These are phyloP conservation scores for Coemansia sp. DNA, from an alignment of 192 early-diverging fungal species.

Conservation along the genomic window DNA sequence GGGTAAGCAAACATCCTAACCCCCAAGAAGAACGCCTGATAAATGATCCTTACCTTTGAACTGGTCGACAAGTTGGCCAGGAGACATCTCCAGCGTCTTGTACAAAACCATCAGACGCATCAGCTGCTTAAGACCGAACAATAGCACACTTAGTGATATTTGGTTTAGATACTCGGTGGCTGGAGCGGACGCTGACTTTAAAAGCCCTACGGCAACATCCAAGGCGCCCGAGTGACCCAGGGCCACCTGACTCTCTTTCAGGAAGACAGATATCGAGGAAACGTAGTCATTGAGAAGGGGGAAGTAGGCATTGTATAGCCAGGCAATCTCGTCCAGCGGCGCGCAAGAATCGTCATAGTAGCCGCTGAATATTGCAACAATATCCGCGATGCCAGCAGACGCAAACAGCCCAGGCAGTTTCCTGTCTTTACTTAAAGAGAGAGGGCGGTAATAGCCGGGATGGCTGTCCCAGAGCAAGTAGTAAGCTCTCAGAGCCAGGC, in stretches of 20 bases:
- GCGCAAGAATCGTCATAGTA: slow-evolving; percentile 84
- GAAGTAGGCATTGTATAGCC: slow-evolving; percentile 71
- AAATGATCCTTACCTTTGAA: slow-evolving; percentile 34
- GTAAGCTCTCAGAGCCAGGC: slow-evolving; percentile 18
- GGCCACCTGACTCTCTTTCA: slow-evolving; percentile 56
- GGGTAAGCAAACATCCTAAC: neutral
- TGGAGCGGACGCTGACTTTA: slow-evolving; percentile 64
- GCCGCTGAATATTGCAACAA: slow-evolving; percentile 89
- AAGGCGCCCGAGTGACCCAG: slow-evolving; percentile 64
- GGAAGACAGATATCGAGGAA: slow-evolving; percentile 66
- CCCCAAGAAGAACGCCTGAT: neutral
- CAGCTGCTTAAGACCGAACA: slow-evolving; percentile 88
- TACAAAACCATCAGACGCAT: slow-evolving; percentile 73
- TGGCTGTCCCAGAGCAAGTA: slow-evolving; percentile 21
- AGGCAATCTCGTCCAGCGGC: slow-evolving; percentile 76
- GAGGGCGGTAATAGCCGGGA: neutral
- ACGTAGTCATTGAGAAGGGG: slow-evolving; percentile 71
- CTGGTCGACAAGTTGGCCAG: slow-evolving; percentile 25
- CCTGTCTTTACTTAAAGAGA: neutral
- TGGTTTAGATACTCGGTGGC: slow-evolving; percentile 68
- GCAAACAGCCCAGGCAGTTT: slow-evolving; percentile 18
- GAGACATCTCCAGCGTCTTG: slow-evolving; percentile 60
- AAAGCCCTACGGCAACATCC: slow-evolving; percentile 77
- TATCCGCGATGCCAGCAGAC: slow-evolving; percentile 51
- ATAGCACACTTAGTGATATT: slow-evolving; percentile 70